Conservation (phyloP, 331 rosid genomes). For the Stylosanthes scabra region DNA sequence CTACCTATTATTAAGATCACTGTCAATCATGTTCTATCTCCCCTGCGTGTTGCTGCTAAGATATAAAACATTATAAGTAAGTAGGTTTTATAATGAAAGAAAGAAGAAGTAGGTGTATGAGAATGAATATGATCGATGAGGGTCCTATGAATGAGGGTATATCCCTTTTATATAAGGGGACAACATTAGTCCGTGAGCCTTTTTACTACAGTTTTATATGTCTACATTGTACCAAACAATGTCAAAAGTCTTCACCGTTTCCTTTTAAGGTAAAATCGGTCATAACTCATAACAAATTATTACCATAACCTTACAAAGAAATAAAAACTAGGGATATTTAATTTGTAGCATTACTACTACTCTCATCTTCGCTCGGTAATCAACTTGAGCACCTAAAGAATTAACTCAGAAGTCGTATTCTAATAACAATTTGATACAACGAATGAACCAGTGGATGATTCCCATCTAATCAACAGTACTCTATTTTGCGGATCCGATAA, state of each 20-base stretch:
- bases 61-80: neutral
- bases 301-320: neutral
- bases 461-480: neutral
- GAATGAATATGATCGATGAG: neutral
- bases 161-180: slow-evolving; percentile 30
- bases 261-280: slow-evolving; percentile 1
- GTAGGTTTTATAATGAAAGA: slow-evolving; percentile 8
- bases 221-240: slow-evolving; percentile 37
- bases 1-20: neutral
- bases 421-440: too few relatives aligned
- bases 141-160: slow-evolving; percentile 29
- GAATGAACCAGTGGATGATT: neutral
- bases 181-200: slow-evolving; percentile 30
- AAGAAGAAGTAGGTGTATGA: slow-evolving; percentile 6
- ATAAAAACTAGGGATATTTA: too few relatives aligned
- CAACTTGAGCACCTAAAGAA: neutral
- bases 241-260: slow-evolving; percentile 15
- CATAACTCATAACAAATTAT: slow-evolving; percentile 1
- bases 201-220: slow-evolving; percentile 37
- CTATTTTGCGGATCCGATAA: neutral
- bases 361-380: too few relatives aligned
- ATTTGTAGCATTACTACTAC: too few relatives aligned
- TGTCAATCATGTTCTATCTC: slow-evolving; percentile 1
- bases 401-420: neutral
- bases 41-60: neutral